Percentiles rank a stretch among this genome's conserved stretches.
Evolutionary conservation across 192 early-diverging fungal genomes (phyloP).

Genomic region (Linnemannia hyalina): DNA sequence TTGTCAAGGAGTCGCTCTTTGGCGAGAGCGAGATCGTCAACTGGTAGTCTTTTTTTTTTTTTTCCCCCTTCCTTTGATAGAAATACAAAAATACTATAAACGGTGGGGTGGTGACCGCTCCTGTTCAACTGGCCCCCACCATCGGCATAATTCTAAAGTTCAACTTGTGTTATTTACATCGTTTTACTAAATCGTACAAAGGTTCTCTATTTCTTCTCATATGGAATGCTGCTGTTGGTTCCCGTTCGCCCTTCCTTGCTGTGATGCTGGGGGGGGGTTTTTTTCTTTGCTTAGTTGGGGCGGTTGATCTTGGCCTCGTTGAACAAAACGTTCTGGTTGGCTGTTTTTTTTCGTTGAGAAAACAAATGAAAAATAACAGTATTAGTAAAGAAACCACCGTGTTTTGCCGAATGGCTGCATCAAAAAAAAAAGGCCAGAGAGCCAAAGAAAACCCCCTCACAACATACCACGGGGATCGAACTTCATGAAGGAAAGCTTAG

Average conservation of each 20-base stretch:
- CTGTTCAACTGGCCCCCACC: background rate
- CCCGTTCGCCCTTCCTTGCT: background rate
- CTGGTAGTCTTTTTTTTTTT: slow-evolving; percentile 29
- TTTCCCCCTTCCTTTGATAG: background rate
- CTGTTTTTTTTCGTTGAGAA: slow-evolving; percentile 63
- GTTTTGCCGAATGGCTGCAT: background rate
- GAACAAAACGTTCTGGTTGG: slow-evolving; percentile 91
- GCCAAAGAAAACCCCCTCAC: background rate
- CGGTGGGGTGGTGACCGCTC: no score
- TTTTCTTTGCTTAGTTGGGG: slow-evolving; percentile 53
- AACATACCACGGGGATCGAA: slow-evolving; percentile 87
- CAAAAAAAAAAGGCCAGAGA: background rate
- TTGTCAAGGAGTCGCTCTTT: slow-evolving; percentile 53
- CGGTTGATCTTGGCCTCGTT: slow-evolving; percentile 86
- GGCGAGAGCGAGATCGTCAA: slow-evolving; percentile 55
- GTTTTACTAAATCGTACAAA: slow-evolving; percentile 12
- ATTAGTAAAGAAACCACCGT: background rate
- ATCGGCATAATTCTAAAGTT: background rate
- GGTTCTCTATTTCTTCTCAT: background rate
- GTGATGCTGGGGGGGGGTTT: background rate
- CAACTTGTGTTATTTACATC: background rate
- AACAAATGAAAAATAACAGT: background rate
- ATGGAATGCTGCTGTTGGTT: background rate
- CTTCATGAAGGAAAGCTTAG: slow-evolving; percentile 93
- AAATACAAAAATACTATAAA: background rate